Percentiles rank a stretch among this genome's conserved stretches.
These are phyloP conservation scores for Cladosporium sp. DNA, from an alignment of 2,329 filamentous ascomycete species.

Conservation along the genomic window DNA sequence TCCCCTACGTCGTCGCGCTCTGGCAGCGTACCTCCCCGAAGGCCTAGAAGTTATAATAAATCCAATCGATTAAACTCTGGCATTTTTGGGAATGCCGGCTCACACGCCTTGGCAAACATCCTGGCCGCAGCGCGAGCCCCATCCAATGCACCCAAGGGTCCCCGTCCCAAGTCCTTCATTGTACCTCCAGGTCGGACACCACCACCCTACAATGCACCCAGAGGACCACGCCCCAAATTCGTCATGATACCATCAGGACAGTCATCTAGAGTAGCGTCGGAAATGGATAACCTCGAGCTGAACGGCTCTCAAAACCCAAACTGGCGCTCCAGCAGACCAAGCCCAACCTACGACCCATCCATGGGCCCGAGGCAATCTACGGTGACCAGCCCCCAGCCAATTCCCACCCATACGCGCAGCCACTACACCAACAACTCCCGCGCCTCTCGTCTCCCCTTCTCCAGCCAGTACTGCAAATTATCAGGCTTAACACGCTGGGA, in stretches of 20 bases:
- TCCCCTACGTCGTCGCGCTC: too few relatives aligned
- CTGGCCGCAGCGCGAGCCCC: not conserved
- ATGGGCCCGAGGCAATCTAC: constrained; percentile 9
- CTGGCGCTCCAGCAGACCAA: not conserved
- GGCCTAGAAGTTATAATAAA: too few relatives aligned
- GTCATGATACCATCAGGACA: not conserved
- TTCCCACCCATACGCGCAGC: too few relatives aligned
- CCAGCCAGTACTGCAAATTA: not conserved
- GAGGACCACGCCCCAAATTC: not conserved
- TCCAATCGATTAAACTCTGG: too few relatives aligned
- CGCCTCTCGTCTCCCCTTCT: too few relatives aligned
- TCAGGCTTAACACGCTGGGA: constrained; percentile 12
- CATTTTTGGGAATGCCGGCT: too few relatives aligned
- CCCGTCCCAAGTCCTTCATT: not conserved
- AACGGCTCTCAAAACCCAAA: not conserved
- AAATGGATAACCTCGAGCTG: not conserved
- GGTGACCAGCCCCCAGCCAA: constrained; percentile 1
- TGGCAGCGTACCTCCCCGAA: too few relatives aligned
- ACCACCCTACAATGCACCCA: too few relatives aligned
- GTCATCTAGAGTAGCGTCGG: not conserved
- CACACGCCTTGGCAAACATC: not conserved
- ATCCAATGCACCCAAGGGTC: not conserved
- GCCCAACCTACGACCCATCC: constrained; percentile 11
- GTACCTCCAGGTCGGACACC: not conserved
- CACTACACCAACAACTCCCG: too few relatives aligned